Base-by-base conservation (phyloP, 139 green algal genomes). In the Trebouxia sp. region DNA sequence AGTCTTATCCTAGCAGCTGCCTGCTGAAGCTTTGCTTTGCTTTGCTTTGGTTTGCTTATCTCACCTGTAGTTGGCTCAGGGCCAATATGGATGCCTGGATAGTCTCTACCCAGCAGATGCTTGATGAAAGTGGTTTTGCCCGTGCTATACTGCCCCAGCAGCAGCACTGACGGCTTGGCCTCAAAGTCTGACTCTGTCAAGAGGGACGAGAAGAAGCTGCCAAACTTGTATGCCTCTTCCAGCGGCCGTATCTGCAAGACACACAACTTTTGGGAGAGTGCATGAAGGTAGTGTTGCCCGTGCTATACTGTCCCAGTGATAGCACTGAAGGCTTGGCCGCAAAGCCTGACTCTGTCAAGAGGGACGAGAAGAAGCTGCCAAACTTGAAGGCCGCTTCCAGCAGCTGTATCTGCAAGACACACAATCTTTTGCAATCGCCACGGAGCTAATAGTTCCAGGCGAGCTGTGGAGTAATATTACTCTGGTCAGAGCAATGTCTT, bases 261-360 rank as follows among this genome's bases (percentile, higher is more conserved):
- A 50, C 85, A 14, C 45, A 24, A 67, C 24, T n/a, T n/a, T n/a
- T n/a, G n/a, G n/a, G n/a, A n/a, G n/a, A n/a, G n/a, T n/a, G n/a
- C n/a, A 99, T 98, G 88, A 99, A 99, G 0, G 96, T 98, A n/a
- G 95, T 98, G 86, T 98, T 98, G n/a, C 95, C 89, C 14, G 95
- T 97, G 45, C 82, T 93, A 91, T 99, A 99, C 87, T 99, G 96
- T 0, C 96, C 96, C 75, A 99, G 92, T 70, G 99, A 90, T 87
- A 99, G 90, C 67, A 99, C 92, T 20, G 85, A 92, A 17, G 96
- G 96, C 89, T 99, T 99, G 76, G 96, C 95, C 48, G 98, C 92
- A 85, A 99, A 99, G 85, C 99, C 96, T 47, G 85, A 87, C 80
- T 95, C 91, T 38, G 84, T 94, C 38, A 97, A 77, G 53, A 95